Percentiles rank a stretch among this genome's conserved stretches.
Evolutionary conservation across 441 rosid species (phyloP).

Genomic region (Euphorbia celastroides): DNA sequence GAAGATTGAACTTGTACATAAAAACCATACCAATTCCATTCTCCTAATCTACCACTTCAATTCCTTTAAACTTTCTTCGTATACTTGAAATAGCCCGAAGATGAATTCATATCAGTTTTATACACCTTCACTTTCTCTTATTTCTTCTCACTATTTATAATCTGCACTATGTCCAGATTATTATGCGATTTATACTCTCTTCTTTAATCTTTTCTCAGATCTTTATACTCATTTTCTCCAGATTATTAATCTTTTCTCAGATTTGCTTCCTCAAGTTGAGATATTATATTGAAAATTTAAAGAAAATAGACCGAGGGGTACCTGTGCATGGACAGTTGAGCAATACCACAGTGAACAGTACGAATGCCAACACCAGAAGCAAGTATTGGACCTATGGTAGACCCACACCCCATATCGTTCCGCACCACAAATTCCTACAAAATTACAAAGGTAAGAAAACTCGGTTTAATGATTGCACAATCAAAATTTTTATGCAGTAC

Average conservation of each 20-base stretch:
- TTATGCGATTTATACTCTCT: too few relatives aligned
- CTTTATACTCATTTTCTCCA: not conserved
- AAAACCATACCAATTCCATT: not conserved
- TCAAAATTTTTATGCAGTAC: not conserved
- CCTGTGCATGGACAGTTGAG: slow-evolving; percentile 99
- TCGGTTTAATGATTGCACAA: not conserved
- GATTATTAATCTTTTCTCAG: not conserved
- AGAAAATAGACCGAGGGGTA: slow-evolving; percentile 19
- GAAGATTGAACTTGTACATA: not conserved
- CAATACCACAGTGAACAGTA: slow-evolving; percentile 90
- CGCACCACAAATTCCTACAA: slow-evolving; percentile 89
- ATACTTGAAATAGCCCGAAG: not conserved
- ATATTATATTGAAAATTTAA: not conserved
- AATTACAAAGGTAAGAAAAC: not conserved
- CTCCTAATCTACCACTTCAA: not conserved
- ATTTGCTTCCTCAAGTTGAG: not conserved
- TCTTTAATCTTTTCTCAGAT: too few relatives aligned
- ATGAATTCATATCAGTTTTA: not conserved
- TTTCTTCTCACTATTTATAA: not conserved
- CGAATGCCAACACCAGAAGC: slow-evolving; percentile 91
- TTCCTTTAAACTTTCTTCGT: not conserved
- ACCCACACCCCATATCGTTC: slow-evolving; percentile 98
- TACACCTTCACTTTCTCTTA: not conserved
- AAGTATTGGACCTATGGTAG: slow-evolving; percentile 93
- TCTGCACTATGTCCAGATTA: too few relatives aligned